phyloP scores from a whole-genome alignment of 768 basidiomycete species.

The Kwoniella europaea region DNA sequence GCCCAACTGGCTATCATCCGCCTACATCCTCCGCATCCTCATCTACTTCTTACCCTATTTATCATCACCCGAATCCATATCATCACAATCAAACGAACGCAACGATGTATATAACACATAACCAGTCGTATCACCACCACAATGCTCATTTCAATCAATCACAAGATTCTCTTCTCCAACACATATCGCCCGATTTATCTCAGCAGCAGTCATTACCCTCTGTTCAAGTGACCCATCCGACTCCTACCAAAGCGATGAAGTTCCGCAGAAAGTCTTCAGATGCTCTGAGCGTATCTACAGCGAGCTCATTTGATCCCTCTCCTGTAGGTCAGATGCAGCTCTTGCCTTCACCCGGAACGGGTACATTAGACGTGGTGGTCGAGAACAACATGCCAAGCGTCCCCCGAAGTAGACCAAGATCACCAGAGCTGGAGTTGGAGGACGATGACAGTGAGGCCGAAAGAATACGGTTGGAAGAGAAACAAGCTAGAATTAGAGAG shows the following conservation, averaged over 20 bases:
- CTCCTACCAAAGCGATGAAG: conserved; percentile 30
- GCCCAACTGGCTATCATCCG: background rate
- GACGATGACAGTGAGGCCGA: conserved; percentile 32
- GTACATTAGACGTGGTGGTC: conserved; percentile 15
- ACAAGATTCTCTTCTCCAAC: conserved; percentile 9
- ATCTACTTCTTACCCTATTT: background rate
- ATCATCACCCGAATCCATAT: background rate
- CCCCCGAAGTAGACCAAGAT: conserved; percentile 12
- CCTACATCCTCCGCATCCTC: conserved; percentile 13
- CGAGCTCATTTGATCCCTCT: conserved; percentile 15
- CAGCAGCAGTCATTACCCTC: conserved; percentile 16
- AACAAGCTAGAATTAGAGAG: conserved; percentile 39
- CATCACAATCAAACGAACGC: conserved; percentile 5
- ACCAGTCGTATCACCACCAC: conserved; percentile 3
- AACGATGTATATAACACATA: conserved; percentile 18
- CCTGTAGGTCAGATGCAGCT: conserved; percentile 7
- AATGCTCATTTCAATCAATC: conserved; percentile 13
- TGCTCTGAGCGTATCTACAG: conserved; percentile 13
- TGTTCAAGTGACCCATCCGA: conserved; percentile 32
- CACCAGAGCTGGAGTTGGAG: conserved; percentile 28
- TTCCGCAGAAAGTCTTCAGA: conserved; percentile 13
- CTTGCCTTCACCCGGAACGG: conserved; percentile 8
- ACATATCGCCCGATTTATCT: background rate
- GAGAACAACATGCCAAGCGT: background rate
- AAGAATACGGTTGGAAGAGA: conserved; percentile 25